A percentile compares a stretch with the other conserved stretches of the same genome.
Conservation (phyloP, 2,329 filamentous ascomycete genomes). For the Venturia oleaginea region DNA sequence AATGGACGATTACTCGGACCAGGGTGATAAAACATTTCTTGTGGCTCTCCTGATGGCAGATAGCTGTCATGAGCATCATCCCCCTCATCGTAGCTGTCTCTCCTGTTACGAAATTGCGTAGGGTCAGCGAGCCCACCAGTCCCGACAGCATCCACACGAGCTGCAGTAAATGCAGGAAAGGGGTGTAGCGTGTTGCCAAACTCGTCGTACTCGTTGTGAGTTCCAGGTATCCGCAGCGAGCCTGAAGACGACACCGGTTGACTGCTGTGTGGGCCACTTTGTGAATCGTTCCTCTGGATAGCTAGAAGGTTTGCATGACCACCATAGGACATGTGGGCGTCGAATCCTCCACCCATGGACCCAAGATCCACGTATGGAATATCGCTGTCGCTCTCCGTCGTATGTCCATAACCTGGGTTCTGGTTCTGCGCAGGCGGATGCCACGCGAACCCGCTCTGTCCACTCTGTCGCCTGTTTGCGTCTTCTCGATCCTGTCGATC, state of each 20-base stretch:
- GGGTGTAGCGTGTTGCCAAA: conserved; percentile 43
- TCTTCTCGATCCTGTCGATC: conserved; percentile 64
- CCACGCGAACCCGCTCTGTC: conserved; percentile 38
- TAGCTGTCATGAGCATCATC: conserved; percentile 56
- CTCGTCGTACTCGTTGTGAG: conserved; percentile 37
- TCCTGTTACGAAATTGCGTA: conserved; percentile 45
- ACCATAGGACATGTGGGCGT: conserved; percentile 52
- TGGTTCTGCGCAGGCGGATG: conserved; percentile 35
- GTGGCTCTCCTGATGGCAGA: conserved; percentile 50
- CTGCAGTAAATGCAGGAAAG: conserved; percentile 50
- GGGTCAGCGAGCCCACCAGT: conserved; percentile 84
- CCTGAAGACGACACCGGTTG: conserved; percentile 35
- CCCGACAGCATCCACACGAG: conserved; percentile 74
- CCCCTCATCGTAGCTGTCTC: conserved; percentile 85
- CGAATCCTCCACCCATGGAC: conserved; percentile 64
- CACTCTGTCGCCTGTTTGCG: conserved; percentile 49
- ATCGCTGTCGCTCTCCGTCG: conserved; percentile 59
- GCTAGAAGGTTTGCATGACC: conserved; percentile 37
- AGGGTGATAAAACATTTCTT: conserved; percentile 90
- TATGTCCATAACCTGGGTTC: conserved; percentile 16
- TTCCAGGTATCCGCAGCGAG: conserved; percentile 36
- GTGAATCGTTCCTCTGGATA: conserved; percentile 22
- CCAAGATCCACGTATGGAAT: conserved; percentile 64
- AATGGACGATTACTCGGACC: conserved; percentile 56
- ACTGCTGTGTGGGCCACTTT: conserved; percentile 24